Conservation (phyloP, 768 basidiomycete genomes). For the Tulasnella sp. region DNA sequence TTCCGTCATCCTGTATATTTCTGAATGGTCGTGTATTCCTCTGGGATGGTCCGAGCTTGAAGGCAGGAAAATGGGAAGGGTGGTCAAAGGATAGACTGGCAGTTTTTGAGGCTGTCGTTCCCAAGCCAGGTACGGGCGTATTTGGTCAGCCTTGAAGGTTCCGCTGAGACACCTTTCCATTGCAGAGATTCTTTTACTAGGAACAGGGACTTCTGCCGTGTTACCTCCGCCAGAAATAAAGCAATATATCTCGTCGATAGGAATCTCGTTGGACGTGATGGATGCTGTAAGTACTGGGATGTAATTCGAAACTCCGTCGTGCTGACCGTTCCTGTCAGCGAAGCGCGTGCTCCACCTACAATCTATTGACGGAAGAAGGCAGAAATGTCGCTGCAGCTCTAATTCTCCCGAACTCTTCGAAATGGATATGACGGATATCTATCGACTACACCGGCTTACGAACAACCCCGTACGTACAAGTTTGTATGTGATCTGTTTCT, state of each 20-base stretch:
- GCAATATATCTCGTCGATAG: constrained; percentile 55
- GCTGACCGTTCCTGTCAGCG: constrained; percentile 33
- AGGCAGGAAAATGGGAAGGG: constrained; percentile 37
- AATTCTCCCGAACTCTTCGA: constrained; percentile 37
- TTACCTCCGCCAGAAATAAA: constrained; percentile 60
- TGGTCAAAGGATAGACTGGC: constrained; percentile 69
- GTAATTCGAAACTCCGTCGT: background rate
- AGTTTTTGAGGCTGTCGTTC: constrained; percentile 70
- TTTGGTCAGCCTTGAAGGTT: background rate
- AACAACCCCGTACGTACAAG: background rate
- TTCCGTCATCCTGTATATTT: constrained; percentile 72
- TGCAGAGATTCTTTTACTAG: constrained; percentile 79
- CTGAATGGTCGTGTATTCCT: constrained; percentile 76
- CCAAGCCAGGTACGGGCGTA: constrained; percentile 64
- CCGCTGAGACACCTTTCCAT: background rate
- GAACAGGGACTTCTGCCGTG: constrained; percentile 63
- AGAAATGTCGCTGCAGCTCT: constrained; percentile 84
- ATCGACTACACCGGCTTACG: background rate
- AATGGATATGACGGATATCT: background rate
- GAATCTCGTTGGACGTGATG: constrained; percentile 79
- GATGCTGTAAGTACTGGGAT: constrained; percentile 48
- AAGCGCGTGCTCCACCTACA: constrained; percentile 93
- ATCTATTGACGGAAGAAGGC: constrained; percentile 86
- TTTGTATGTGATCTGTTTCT: too few relatives aligned
- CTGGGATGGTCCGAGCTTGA: constrained; percentile 59